Base-by-base conservation (phyloP, 345 rosid species). In the Gossypium longicalyx region DNA sequence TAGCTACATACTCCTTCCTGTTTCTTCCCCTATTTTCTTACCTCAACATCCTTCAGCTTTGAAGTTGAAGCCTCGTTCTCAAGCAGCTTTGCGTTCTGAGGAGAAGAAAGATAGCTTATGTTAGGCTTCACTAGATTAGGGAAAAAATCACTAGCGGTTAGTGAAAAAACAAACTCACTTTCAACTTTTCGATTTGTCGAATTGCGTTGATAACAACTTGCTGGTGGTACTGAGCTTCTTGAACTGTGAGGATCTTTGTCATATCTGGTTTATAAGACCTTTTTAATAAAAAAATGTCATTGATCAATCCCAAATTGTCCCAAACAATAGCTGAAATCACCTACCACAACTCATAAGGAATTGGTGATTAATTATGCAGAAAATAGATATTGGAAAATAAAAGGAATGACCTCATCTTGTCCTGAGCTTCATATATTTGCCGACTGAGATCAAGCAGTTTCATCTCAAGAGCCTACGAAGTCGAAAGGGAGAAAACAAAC, bases 401-500 rank as follows among this genome's bases (percentile, higher is more conserved):
- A 66, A 3, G 41, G 10, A 29, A 43, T 43, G n/a, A 82, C 85
- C 79, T 77, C 63, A 82, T 19, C 67, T 80, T 80, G 57, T 70
- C 59, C 58, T 72, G 58, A 13, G 49, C 66, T 4, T 69, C 66
- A 20, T 56, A 17, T 58, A 75, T 56, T 52, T 41, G 65, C 34
- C 22, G 44, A 57, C 65, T 77, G 60, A 83, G 58, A 43, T 68
- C 48, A 16, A 1, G 4, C 5, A 77, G 78, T 60, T 77, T 52
- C 69, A 12, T 70, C 77, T 83, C 79, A 9, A 83, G 81, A 62
- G 22, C 73, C 83, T 83, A 53, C 5, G 4, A 49, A 68, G 47
- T 7, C 58, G 68, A 25, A 12, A 34, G 12, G 9, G 20, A 23
- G 52, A 70, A 72, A 60, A 29, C 38, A n/a, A n/a, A 25, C 25